Conservation (phyloP, 441 rosid genomes). For the Syzygium syzygioides region DNA sequence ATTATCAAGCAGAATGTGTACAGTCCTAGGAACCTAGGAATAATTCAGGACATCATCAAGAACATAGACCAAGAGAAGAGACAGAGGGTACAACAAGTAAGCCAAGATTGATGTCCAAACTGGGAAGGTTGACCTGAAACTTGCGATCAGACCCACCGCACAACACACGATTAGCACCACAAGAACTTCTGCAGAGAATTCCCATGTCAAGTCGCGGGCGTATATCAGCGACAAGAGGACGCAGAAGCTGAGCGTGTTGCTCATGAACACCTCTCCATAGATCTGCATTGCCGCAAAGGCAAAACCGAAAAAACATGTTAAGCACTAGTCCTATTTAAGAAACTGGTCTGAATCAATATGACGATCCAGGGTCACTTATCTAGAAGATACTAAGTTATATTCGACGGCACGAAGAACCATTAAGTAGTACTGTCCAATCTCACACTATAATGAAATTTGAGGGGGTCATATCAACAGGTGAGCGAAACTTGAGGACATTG, state of each 20-base stretch:
- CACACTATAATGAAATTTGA: not conserved
- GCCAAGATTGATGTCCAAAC: slow-evolving; percentile 33
- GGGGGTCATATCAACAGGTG: not conserved
- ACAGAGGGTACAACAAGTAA: slow-evolving; percentile 22
- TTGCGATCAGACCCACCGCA: slow-evolving; percentile 15
- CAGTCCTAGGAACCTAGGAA: not conserved
- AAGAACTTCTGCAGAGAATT: slow-evolving; percentile 25
- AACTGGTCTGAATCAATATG: not conserved
- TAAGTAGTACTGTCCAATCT: not conserved
- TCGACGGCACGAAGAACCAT: not conserved
- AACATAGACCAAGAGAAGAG: slow-evolving; percentile 24
- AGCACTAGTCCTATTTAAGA: not conserved
- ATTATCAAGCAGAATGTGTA: not conserved
- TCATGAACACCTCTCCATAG: slow-evolving; percentile 30
- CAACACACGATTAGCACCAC: slow-evolving; percentile 13
- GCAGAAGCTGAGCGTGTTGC: slow-evolving; percentile 16
- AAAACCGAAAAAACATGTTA: not conserved
- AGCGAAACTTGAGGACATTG: not conserved
- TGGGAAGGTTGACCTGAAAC: slow-evolving; percentile 15
- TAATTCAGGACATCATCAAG: slow-evolving; percentile 13
- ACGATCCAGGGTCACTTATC: not conserved
- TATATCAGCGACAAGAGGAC: slow-evolving; percentile 19
- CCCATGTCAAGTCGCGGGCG: slow-evolving; percentile 25
- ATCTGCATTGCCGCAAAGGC: slow-evolving; percentile 13
- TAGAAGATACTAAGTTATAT: not conserved